Conservation (phyloP, 2,329 filamentous ascomycete genomes). For the Septoria linicola region DNA sequence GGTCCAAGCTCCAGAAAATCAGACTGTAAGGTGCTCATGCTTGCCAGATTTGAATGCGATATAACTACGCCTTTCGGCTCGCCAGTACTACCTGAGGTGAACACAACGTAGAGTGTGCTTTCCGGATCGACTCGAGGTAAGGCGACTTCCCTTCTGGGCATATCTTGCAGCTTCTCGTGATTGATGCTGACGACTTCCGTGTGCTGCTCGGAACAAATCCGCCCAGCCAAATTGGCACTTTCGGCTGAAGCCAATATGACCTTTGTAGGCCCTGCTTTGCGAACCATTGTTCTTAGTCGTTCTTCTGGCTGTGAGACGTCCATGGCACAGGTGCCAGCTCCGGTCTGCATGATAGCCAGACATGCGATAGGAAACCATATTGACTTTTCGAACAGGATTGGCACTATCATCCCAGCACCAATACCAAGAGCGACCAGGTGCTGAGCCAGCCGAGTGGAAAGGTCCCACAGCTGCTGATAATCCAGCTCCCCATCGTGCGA, state of each 20-base stretch:
- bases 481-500: constrained; percentile 34
- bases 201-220: neutral
- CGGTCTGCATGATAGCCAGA: constrained; percentile 34
- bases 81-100: constrained; percentile 24
- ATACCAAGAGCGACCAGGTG: constrained; percentile 10
- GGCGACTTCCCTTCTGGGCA: neutral
- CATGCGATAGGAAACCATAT: constrained; percentile 29
- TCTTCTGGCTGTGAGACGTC: constrained; percentile 30
- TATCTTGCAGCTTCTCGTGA: neutral
- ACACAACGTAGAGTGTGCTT: constrained; percentile 13
- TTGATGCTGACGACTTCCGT: constrained; percentile 3
- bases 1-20: constrained; percentile 7
- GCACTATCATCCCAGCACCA: constrained; percentile 19
- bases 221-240: neutral
- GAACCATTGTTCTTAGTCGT: neutral
- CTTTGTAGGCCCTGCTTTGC: neutral
- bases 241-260: neutral
- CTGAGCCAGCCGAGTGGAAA: constrained; percentile 18
- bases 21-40: constrained; percentile 6
- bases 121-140: constrained; percentile 5
- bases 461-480: constrained; percentile 29
- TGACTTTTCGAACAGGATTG: constrained; percentile 34
- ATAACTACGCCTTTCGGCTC: constrained; percentile 21
- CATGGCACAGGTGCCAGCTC: constrained; percentile 31
- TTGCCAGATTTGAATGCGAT: constrained; percentile 15